Base-by-base conservation (phyloP, 108 stramenopile genomes). In the Stephanodiscus minutulus region DNA sequence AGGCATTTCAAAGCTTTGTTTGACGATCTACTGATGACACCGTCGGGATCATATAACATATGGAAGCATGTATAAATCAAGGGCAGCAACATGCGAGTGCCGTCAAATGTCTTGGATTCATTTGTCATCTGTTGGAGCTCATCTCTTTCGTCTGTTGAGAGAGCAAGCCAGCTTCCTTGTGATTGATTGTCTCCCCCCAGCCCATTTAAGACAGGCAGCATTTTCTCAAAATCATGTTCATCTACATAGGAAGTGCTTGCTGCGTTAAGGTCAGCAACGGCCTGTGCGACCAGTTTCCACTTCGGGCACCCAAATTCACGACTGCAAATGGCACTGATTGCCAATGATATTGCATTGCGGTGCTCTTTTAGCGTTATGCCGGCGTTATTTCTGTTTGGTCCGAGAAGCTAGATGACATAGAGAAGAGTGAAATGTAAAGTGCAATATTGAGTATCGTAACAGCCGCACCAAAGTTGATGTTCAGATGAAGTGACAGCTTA, bases 191-290 rank as follows among this genome's bases (percentile, higher is more conserved):
- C 52, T 27, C 66, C 66, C 4, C 85, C 80, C 15, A 96, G 82
- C 18, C 52, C 54, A 56, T 83, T 88, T 50, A 96, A 70, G 35
- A 82, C 86, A 46, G 91, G 86, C 36, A 96, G 67, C 9, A 96
- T 83, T 24, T 63, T 46, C 21, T 92, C 89, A 72, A 84, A 89
- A 62, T 96, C 87, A 55, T 87, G 65, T 68, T 96, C 95, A 43
- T 92, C 90, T 9, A 96, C 82, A 41, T 86, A 83, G 22, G 83
- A 89, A 25, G 72, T 66, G 68, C 89, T 75, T 8, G 70, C 53
- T 36, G 89, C 70, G 64, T 76, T 86, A 3, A 92, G 63, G 18
- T 87, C 85, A 0, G 65, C 59, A 17, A 87, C 56, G 22, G 73
- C 72, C 4, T 71, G 43, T 24, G 84, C 73, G 22, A 87, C 72